Percentiles rank a stretch among this genome's conserved stretches.
Evolutionary conservation across 345 rosid species (phyloP).

Genomic region (Sisymbrium altissimum): DNA sequence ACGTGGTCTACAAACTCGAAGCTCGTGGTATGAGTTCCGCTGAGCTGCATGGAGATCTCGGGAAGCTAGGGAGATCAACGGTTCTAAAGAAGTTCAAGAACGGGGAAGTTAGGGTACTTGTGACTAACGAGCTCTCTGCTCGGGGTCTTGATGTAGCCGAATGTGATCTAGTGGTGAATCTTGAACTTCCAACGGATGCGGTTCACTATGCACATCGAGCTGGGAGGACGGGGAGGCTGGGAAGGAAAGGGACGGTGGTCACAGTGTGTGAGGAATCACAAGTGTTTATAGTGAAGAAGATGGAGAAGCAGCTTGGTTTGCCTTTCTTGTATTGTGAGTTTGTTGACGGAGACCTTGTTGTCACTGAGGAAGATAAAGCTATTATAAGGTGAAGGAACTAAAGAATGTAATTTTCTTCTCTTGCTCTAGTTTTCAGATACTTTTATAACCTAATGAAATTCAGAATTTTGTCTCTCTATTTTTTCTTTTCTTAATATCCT

Average conservation of each 20-base stretch:
- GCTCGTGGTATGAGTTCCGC: conserved; percentile 79
- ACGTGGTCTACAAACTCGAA: conserved; percentile 85
- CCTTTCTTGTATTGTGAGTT: conserved; percentile 68
- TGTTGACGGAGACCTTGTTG: conserved; percentile 72
- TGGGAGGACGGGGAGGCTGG: conserved; percentile 85
- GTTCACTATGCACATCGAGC: conserved; percentile 89
- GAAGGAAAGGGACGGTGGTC: conserved; percentile 83
- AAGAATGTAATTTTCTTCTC: not conserved
- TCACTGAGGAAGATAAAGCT: conserved; percentile 49
- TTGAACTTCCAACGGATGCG: conserved; percentile 74
- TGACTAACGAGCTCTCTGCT: conserved; percentile 93
- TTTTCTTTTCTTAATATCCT: no score
- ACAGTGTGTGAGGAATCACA: conserved; percentile 80
- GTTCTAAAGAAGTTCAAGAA: conserved; percentile 78
- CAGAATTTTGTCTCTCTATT: no score
- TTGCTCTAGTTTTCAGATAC: not conserved
- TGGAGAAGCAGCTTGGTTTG: conserved; percentile 82
- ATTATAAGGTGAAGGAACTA: conserved; percentile 20
- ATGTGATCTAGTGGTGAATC: conserved; percentile 88
- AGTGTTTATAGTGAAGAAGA: conserved; percentile 79
- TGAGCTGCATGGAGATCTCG: conserved; percentile 93
- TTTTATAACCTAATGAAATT: not conserved
- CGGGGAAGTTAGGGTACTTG: conserved; percentile 75
- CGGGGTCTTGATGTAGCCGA: conserved; percentile 89
- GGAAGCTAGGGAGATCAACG: conserved; percentile 86